phyloP scores from a whole-genome alignment of 805 yeast genomes.

The Barnettozyma botsteinii region DNA sequence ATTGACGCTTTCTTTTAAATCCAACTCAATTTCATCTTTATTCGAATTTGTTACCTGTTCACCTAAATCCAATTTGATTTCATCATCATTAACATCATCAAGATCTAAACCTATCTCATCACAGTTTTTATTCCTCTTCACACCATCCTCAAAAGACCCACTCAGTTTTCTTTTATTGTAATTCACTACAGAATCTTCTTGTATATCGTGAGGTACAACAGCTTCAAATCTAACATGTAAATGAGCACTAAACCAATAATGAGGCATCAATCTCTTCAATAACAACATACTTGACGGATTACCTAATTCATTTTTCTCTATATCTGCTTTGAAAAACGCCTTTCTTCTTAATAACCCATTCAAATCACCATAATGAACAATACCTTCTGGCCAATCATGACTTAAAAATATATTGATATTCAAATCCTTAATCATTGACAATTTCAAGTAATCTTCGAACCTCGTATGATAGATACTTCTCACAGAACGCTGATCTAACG shows the following conservation, averaged over 20 bases:
- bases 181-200: background rate
- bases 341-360: conserved; percentile 46
- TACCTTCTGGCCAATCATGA: conserved; percentile 94
- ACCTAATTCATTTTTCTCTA: conserved; percentile 57
- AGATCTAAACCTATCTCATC: conserved; percentile 28
- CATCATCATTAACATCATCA: conserved; percentile 22
- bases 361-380: conserved; percentile 60
- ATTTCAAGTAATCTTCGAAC: conserved; percentile 48
- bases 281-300: conserved; percentile 59
- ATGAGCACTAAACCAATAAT: conserved; percentile 85
- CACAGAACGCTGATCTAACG: conserved; percentile 41
- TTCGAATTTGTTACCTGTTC: conserved; percentile 11
- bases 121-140: conserved; percentile 12
- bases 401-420: conserved; percentile 55
- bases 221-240: conserved; percentile 75
- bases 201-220: conserved; percentile 33
- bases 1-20: background rate
- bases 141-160: conserved; percentile 2
- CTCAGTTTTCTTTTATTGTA: conserved; percentile 13
- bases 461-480: conserved; percentile 69
- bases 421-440: conserved; percentile 33
- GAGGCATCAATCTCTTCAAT: conserved; percentile 51
- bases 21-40: conserved; percentile 1
- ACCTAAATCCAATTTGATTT: conserved; percentile 30
- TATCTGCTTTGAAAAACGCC: conserved; percentile 63